Evolutionary conservation across 768 basidiomycete genomes (phyloP), one percentile per base, ranked within the genome.

Genomic region (Boletus subparvulus): DNA sequence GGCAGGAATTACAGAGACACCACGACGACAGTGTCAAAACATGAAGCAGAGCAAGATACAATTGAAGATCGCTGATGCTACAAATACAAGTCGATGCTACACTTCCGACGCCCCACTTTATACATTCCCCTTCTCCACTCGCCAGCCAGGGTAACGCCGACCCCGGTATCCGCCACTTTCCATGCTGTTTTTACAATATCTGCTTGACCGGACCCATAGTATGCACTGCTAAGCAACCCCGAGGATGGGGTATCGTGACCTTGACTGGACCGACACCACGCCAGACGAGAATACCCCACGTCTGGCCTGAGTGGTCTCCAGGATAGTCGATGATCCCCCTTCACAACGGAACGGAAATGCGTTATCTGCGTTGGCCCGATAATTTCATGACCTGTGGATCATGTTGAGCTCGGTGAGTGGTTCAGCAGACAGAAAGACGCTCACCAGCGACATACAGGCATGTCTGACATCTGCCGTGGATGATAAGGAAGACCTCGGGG

Each of bases 331-430:
- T 83, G 63, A 94, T 84, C 33, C 74, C 54, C 94, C 71, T 36
- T 76, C 78, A 87, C 84, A 7, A 75, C 73, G 0, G 87, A 88
- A 68, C 88, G 81, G 0, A 87, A 88, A 67, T 87, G 81, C 50
- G 92, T 88, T 68, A 36, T 40, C 26, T 95, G 89, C 5, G 92
- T 96, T 90, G 3, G 92, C 92, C 0, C 92, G 4, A 92, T 82
- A 26, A 94, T 88, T 75, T 94, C 87, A 66, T 94, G 93, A 11
- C 91, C 92, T 85, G 26, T 44, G 12, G 12, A 51, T 24, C 37
- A 45, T 26, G 12, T 14, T 57, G 28, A 55, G 46, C 30, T 42
- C 7, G 30, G 59, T 39, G 1, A 35, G 54, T 39, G 32, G n/a
- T 44, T 32, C 13, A 35, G 43, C 32, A 33, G 16, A n/a, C 32